phyloP scores from a whole-genome alignment of 768 basidiomycete species.

The Phylloporus arenicola region DNA sequence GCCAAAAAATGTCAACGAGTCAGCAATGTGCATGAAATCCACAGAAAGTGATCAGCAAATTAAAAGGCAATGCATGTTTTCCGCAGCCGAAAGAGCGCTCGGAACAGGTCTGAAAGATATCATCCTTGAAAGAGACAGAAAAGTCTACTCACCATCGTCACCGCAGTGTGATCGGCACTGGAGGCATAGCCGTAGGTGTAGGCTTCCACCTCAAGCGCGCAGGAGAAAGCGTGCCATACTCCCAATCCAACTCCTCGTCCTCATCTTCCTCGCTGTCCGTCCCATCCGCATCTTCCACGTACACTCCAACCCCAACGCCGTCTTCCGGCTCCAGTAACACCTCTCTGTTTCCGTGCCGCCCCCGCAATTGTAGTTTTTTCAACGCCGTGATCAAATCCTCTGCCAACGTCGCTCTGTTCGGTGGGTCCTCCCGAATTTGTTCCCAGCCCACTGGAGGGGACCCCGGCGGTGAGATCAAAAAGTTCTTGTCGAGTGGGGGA shows the following conservation, averaged over 20 bases:
- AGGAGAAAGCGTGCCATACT: slow-evolving; percentile 47
- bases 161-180: slow-evolving; percentile 30
- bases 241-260: slow-evolving; percentile 46
- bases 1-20: slow-evolving; percentile 1
- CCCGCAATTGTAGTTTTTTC: slow-evolving; percentile 56
- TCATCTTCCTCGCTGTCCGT: slow-evolving; percentile 26
- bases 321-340: slow-evolving; percentile 65
- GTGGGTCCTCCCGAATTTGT: slow-evolving; percentile 83
- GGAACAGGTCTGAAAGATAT: slow-evolving; percentile 77
- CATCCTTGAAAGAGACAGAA: slow-evolving; percentile 41
- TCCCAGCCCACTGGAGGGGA: slow-evolving; percentile 98
- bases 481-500: slow-evolving; percentile 84
- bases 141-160: slow-evolving; percentile 24
- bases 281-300: slow-evolving; percentile 67
- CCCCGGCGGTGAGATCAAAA: slow-evolving; percentile 96
- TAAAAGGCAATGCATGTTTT: slow-evolving; percentile 60
- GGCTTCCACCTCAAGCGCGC: slow-evolving; percentile 48
- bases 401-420: slow-evolving; percentile 77
- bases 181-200: slow-evolving; percentile 53
- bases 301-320: slow-evolving; percentile 69
- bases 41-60: slow-evolving; percentile 24
- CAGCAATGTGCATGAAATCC: slow-evolving; percentile 3
- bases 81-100: slow-evolving; percentile 48
- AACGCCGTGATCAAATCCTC: slow-evolving; percentile 83
- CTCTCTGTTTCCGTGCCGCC: slow-evolving; percentile 39